A percentile compares a stretch with the other conserved stretches of the same genome.
Conservation (phyloP, 345 rosid species). For the Geranium rotundifolium region DNA sequence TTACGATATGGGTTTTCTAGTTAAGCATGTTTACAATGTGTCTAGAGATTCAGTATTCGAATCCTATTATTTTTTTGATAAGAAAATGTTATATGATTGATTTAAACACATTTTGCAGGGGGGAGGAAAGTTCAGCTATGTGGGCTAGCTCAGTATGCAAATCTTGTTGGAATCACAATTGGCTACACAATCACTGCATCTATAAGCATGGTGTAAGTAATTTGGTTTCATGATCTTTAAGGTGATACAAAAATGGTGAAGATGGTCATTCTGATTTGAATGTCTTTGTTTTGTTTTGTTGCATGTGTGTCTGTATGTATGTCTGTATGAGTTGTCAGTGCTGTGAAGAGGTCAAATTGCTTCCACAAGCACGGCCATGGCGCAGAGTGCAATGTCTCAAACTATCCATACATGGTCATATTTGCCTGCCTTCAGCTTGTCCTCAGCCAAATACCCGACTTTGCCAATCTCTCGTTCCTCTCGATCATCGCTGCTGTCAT, state of each 20-base stretch:
- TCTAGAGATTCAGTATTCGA: no score
- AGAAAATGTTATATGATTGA: no score
- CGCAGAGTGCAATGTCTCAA: slow-evolving; percentile 40
- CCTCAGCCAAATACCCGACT: slow-evolving; percentile 78
- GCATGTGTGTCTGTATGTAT: background rate
- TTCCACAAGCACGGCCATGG: slow-evolving; percentile 60
- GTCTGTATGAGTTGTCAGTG: slow-evolving; percentile 26
- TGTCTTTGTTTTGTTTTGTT: background rate
- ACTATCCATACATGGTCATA: slow-evolving; percentile 51
- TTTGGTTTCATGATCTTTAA: background rate
- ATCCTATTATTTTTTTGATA: no score
- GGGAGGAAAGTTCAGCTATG: slow-evolving; percentile 50
- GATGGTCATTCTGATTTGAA: no score
- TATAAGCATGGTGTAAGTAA: slow-evolving; percentile 82
- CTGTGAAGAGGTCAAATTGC: slow-evolving; percentile 41
- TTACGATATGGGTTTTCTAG: no score
- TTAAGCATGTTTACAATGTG: no score
- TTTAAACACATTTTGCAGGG: slow-evolving; percentile 19
- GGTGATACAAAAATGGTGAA: no score
- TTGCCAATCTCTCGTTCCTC: slow-evolving; percentile 88
- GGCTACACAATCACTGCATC: slow-evolving; percentile 95
- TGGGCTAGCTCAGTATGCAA: slow-evolving; percentile 69
- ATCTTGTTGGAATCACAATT: slow-evolving; percentile 51
- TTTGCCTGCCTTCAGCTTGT: slow-evolving; percentile 57
- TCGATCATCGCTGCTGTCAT: slow-evolving; percentile 72